Conservation (phyloP, 441 rosid species). For the Omphalea diandra region DNA sequence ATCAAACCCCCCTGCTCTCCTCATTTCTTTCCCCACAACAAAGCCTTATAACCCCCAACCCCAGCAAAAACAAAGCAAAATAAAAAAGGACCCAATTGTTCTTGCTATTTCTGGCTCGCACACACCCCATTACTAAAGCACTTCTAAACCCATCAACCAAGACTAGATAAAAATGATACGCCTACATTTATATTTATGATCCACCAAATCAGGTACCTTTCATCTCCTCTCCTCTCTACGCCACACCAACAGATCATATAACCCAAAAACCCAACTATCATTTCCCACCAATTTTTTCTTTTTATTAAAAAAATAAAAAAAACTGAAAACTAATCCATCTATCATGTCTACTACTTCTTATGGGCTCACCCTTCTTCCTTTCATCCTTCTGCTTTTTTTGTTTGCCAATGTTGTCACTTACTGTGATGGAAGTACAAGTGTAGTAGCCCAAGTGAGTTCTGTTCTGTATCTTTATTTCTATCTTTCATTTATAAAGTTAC, state of each 20-base stretch:
- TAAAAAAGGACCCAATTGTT: background rate
- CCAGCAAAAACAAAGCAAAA: too few relatives aligned
- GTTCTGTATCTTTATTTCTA: too few relatives aligned
- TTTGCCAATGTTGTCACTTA: constrained; percentile 15
- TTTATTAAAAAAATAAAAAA: background rate
- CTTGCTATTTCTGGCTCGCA: too few relatives aligned
- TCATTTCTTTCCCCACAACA: too few relatives aligned
- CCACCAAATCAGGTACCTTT: constrained; percentile 8
- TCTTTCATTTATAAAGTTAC: too few relatives aligned
- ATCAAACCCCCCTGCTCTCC: background rate
- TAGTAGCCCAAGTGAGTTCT: background rate
- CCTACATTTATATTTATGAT: constrained; percentile 17
- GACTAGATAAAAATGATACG: too few relatives aligned
- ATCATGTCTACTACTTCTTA: constrained; percentile 34
- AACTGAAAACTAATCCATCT: background rate
- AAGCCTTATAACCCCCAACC: background rate
- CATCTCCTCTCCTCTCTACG: too few relatives aligned
- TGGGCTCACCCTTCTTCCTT: constrained; percentile 27
- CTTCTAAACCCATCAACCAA: constrained; percentile 16
- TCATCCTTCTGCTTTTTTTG: constrained; percentile 20
- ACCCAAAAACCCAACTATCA: constrained; percentile 2
- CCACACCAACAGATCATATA: constrained; percentile 9
- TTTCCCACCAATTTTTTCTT: constrained; percentile 13
- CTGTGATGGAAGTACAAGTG: constrained; percentile 25
- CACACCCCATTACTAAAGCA: background rate